Percentiles rank a stretch among this genome's conserved stretches.
Conservation (phyloP, 2,329 filamentous ascomycete genomes). For the Didymella lethalis region DNA sequence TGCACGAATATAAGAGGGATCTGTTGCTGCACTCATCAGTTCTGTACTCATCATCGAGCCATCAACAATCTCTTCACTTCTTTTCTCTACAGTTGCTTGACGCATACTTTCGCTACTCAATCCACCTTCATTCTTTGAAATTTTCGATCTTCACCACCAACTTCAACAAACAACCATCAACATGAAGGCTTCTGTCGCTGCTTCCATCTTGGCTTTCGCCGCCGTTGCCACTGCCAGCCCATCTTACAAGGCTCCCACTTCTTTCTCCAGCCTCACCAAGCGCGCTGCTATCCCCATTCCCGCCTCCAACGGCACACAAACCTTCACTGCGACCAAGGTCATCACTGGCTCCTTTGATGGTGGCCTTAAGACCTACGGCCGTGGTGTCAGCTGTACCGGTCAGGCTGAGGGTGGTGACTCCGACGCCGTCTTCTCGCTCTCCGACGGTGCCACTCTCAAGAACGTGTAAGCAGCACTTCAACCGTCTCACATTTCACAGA, state of each 20-base stretch:
- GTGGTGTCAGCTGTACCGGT: conserved; percentile 46
- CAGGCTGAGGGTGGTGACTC: conserved; percentile 54
- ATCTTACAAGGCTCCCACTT: conserved; percentile 24
- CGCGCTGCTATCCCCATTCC: conserved; percentile 35
- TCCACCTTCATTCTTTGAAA: conserved; percentile 24
- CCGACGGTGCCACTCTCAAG: conserved; percentile 58
- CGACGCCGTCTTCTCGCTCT: conserved; percentile 61
- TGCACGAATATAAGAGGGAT: conserved; percentile 25
- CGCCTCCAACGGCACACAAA: conserved; percentile 31
- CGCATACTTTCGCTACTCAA: conserved; percentile 33
- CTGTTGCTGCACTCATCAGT: conserved; percentile 10
- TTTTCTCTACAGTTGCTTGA: conserved; percentile 30
- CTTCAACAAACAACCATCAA: conserved; percentile 22
- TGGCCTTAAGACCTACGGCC: conserved; percentile 36
- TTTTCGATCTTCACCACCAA: conserved; percentile 14
- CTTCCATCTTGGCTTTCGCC: conserved; percentile 33
- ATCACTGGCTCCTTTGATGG: conserved; percentile 35
- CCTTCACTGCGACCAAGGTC: conserved; percentile 25
- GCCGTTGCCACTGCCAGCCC: conserved; percentile 32
- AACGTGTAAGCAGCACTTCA: conserved; percentile 38
- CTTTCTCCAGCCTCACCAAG: conserved; percentile 30
- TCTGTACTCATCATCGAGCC: conserved; percentile 11
- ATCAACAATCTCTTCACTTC: conserved; percentile 15
- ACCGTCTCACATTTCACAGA: background rate
- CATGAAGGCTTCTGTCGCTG: conserved; percentile 37